These are phyloP conservation scores for Symbiodinium pilosum DNA, from an alignment of 73 alveolate genomes.

Conservation along the genomic window DNA sequence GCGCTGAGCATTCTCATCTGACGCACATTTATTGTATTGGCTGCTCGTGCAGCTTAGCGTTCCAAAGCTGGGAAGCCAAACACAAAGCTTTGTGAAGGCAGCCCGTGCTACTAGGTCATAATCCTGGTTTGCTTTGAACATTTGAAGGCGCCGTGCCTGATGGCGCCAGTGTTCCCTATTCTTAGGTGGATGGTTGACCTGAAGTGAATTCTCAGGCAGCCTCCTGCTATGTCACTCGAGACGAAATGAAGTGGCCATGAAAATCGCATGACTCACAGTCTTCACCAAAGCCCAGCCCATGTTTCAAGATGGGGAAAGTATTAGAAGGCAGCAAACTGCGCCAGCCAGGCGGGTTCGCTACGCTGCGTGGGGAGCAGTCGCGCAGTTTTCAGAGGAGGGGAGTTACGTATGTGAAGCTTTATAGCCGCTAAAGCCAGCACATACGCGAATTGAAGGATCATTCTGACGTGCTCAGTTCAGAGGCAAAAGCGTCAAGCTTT, in stretches of 20 bases:
- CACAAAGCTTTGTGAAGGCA: background rate
- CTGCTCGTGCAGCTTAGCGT: background rate
- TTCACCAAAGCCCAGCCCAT: background rate
- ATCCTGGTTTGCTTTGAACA: background rate
- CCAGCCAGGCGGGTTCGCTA: slow-evolving; percentile 91
- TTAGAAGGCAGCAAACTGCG: background rate
- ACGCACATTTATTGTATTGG: background rate
- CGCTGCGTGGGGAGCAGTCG: slow-evolving; percentile 88
- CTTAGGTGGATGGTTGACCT: background rate
- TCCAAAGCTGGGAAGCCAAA: background rate
- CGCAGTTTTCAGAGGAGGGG: slow-evolving; percentile 82
- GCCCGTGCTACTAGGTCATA: background rate
- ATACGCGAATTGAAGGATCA: slow-evolving; percentile 29
- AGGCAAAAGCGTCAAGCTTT: background rate
- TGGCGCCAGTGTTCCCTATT: slow-evolving; percentile 17
- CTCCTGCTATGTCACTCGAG: background rate
- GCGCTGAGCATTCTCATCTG: background rate
- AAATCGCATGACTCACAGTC: background rate
- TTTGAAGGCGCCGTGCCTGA: background rate
- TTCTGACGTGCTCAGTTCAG: slow-evolving; percentile 56
- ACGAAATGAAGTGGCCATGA: background rate
- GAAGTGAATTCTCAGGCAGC: background rate
- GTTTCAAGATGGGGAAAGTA: background rate
- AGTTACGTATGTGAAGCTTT: background rate
- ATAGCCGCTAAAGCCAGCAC: background rate